Evolutionary conservation across 73 alveolate species (phyloP), one percentile per base, ranked within the genome.

Genomic region (Paramecium sonneborni): DNA sequence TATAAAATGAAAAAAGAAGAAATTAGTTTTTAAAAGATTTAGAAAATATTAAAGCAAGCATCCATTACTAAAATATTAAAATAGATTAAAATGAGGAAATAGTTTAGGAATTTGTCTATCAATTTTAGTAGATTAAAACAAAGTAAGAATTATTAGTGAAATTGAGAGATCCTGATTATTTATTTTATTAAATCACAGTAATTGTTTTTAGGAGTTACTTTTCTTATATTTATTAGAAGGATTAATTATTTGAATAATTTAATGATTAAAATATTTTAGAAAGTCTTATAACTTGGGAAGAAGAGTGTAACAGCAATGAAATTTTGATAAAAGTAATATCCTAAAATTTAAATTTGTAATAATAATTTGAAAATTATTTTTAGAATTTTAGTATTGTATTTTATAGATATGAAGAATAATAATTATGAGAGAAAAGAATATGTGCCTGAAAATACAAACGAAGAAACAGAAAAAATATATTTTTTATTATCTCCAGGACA

Each of bases 251-350:
- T 62, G 46, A 1, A 5, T 5, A 62, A 12, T 2, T 62, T 10
- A 46, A 21, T 3, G 84, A 32, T 26, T 26, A 23, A 62, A 14
- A 62, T 62, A 62, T 62, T 30, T 1, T 9, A 0, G 6, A 0
- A 3, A 26, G 24, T 62, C 18, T 62, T 30, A 0, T 30, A 3
- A 62, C 34, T 6, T 62, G 84, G 84, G 84, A 62, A 32, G 14
- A 62, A 24, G 84, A 62, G 24, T 62, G 84, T 62, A 62, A 62
- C 28, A 62, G 20, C 18, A 62, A 62, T 62, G 84, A 62, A 62
- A 62, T 24, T 11, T 30, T 62, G 26, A 62, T 62, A 30, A 12
- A 2, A 1, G 28, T 24, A 62, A 6, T 26, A 26, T 23, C 39
- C 1, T 15, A 26, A 26, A 3, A 26, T 62, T 12, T 62, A 11